Evolutionary conservation across 257 asterid genomes (phyloP), one percentile per base, ranked within the genome.

Genomic region (Misopates orontium): DNA sequence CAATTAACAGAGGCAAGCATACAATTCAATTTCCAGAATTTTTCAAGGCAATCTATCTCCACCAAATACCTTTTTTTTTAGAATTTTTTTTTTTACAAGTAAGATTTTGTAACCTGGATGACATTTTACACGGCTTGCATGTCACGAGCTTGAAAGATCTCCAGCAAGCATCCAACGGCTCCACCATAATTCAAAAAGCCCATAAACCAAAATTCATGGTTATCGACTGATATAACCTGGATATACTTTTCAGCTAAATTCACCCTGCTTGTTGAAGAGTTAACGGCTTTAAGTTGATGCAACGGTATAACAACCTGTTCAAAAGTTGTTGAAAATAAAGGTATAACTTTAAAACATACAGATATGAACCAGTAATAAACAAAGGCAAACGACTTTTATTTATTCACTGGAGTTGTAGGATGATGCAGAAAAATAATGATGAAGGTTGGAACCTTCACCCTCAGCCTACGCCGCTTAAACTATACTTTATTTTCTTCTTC

Each of bases 181-280:
- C 91, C 82, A 2, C 62, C 78, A 49, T 94, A 94, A 48, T 88
- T 79, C 60, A 94, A 75, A 42, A 94, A 94, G 44, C 99, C 99
- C 97, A 90, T 83, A 75, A 79, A 86, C 97, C 99, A 94, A 79
- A 90, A 94, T 69, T 94, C 99, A 55, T 94, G 96, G 84, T 78
- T 83, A 73, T 90, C 99, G 19, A 90, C 81, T 4, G 97, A 93
- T 74, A 93, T 86, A 52, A 86, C 80, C 81, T 90, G 97, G 77
- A 94, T 69, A 62, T 83, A 94, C 71, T 90, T 94, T 73, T 88
- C 97, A 14, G 97, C 81, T 52, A 86, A 32, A 66, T 90, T 94
- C 24, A 83, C 64, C 75, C 89, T 84, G 78, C 99, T 86, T 40
- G 80, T 73, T 52, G 99, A 84, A 60, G 97, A 82, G 72, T 87